Evolutionary conservation across 2,329 filamentous ascomycete genomes (phyloP).

Genomic region (Iodosphaeria phyllophila): DNA sequence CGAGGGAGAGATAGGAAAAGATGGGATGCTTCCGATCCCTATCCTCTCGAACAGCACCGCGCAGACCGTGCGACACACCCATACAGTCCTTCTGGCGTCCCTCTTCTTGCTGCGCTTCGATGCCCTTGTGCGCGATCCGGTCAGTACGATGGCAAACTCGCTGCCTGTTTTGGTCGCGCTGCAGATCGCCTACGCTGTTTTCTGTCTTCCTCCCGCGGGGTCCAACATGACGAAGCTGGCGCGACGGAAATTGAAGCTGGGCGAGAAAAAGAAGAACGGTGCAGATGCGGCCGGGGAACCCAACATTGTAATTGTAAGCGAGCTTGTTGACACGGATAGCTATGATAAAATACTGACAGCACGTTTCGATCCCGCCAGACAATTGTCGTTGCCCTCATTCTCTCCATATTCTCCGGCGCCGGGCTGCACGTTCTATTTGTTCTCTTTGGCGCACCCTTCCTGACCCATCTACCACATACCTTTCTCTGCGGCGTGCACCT

Average conservation of each 20-base stretch:
- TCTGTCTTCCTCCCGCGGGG: constrained; percentile 45
- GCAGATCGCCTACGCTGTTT: constrained; percentile 43
- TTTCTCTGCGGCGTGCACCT: constrained; percentile 67
- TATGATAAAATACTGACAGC: constrained; percentile 2
- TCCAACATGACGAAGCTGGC: constrained; percentile 19
- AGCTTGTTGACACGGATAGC: no score
- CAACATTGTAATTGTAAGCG: constrained; percentile 26
- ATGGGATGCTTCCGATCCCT: constrained; percentile 17
- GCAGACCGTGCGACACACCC: constrained; percentile 40
- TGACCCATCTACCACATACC: constrained; percentile 64
- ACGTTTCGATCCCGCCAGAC: constrained; percentile 36
- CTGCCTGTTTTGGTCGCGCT: constrained; percentile 43
- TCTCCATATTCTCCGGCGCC: constrained; percentile 15
- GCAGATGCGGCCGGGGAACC: constrained; percentile 21
- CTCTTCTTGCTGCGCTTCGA: constrained; percentile 45
- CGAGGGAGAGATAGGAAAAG: no score
- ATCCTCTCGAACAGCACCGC: constrained; percentile 18
- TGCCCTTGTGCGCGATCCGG: constrained; percentile 50
- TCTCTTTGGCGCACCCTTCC: constrained; percentile 81
- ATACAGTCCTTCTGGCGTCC: constrained; percentile 48
- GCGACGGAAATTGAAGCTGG: constrained; percentile 32
- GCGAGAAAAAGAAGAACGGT: constrained; percentile 31
- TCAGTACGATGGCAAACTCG: constrained; percentile 38
- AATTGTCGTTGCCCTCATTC: constrained; percentile 47
- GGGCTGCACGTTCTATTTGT: constrained; percentile 44